Evolutionary conservation across 192 early-diverging fungal species (phyloP).

Genomic region (Dispira simplex): DNA sequence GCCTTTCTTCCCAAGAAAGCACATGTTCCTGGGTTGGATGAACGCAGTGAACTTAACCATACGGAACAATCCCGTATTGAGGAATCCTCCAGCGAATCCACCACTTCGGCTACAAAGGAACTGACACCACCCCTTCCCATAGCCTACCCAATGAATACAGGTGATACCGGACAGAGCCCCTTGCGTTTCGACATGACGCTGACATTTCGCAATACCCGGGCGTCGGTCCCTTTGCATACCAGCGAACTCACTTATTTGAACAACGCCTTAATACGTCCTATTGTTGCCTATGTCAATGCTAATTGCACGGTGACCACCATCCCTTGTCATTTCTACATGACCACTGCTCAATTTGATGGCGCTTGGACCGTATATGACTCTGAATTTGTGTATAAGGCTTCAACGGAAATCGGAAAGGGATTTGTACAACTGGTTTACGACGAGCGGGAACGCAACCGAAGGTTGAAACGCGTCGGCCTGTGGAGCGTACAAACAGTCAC

Average conservation of each 20-base stretch:
- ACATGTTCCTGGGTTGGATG: too few relatives aligned
- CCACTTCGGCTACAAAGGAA: too few relatives aligned
- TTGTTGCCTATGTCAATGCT: conserved; percentile 90
- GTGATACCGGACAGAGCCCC: background rate
- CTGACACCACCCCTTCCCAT: too few relatives aligned
- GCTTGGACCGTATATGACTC: conserved; percentile 85
- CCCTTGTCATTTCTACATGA: conserved; percentile 60
- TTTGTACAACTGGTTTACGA: conserved; percentile 62
- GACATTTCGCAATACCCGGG: conserved; percentile 79
- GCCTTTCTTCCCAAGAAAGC: background rate
- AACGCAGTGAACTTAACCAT: too few relatives aligned
- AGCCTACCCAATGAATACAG: too few relatives aligned
- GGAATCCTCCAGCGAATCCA: too few relatives aligned
- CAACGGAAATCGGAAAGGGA: conserved; percentile 68
- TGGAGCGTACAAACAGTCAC: conserved; percentile 75
- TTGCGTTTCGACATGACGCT: conserved; percentile 66
- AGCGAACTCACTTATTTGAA: conserved; percentile 60
- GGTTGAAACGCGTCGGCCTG: conserved; percentile 74
- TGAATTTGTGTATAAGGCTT: conserved; percentile 50
- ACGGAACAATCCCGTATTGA: too few relatives aligned
- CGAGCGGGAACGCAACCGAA: conserved; percentile 63
- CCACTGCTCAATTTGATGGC: conserved; percentile 76
- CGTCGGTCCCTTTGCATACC: conserved; percentile 62
- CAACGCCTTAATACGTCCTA: conserved; percentile 75
- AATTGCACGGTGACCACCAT: conserved; percentile 77